Percentiles rank a stretch among this genome's conserved stretches.
phyloP scores from a whole-genome alignment of 1,284 basidiomycete genomes.

The Cutaneotrichosporon mucoides region DNA sequence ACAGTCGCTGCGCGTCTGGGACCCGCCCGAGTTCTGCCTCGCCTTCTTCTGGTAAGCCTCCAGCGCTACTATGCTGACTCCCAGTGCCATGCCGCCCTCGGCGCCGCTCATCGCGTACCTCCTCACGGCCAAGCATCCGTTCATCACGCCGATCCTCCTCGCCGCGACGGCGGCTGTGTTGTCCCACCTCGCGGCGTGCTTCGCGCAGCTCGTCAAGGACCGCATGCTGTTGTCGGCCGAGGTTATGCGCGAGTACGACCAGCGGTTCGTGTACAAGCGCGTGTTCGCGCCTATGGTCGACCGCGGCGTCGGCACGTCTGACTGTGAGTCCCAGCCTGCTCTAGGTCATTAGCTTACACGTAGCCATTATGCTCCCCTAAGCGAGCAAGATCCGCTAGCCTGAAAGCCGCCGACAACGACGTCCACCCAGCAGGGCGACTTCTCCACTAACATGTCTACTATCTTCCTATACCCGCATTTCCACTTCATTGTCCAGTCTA shows the following conservation, averaged over 20 bases:
- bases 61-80: slow-evolving; percentile 3
- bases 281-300: slow-evolving; percentile 42
- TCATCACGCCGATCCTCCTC: slow-evolving; percentile 37
- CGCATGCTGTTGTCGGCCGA: slow-evolving; percentile 44
- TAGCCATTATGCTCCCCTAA: slow-evolving; percentile 3
- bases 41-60: slow-evolving; percentile 45
- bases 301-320: slow-evolving; percentile 40
- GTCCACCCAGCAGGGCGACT: no score
- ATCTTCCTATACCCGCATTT: no score
- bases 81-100: slow-evolving; percentile 38
- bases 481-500: no score
- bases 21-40: slow-evolving; percentile 47
- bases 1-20: slow-evolving; percentile 45
- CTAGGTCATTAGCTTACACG: not conserved
- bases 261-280: slow-evolving; percentile 45
- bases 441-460: no score
- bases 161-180: slow-evolving; percentile 32
- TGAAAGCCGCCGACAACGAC: no score
- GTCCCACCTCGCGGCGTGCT: slow-evolving; percentile 34
- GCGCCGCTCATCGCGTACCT: slow-evolving; percentile 38
- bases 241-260: slow-evolving; percentile 49
- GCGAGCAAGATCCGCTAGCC: no score
- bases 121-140: slow-evolving; percentile 34
- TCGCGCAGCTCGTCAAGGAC: slow-evolving; percentile 45
- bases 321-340: slow-evolving; percentile 12